Evolutionary conservation across 441 rosid genomes (phyloP).

Genomic region (Erodium moschatum): DNA sequence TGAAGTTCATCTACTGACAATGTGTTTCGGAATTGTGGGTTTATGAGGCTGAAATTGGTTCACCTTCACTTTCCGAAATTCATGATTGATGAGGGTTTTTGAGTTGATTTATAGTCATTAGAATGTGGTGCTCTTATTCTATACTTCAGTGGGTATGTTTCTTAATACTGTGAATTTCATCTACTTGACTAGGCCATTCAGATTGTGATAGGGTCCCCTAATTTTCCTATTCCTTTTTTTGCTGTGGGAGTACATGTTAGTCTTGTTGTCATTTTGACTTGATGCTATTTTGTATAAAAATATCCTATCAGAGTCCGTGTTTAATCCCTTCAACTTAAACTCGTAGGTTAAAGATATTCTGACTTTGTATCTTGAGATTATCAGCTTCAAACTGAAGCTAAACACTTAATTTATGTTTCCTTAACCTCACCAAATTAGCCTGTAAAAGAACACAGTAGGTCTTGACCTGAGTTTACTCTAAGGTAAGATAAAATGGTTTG

Average conservation of each 20-base stretch:
- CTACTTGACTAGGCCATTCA: not conserved
- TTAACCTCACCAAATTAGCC: too few relatives aligned
- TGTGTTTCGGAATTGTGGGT: not conserved
- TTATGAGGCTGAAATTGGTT: not conserved
- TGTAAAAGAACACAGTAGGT: too few relatives aligned
- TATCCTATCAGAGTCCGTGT: not conserved
- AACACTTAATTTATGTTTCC: too few relatives aligned
- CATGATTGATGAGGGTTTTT: not conserved
- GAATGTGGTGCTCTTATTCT: not conserved
- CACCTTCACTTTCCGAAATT: not conserved
- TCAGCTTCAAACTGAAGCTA: too few relatives aligned
- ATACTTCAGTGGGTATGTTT: not conserved
- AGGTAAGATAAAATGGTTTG: too few relatives aligned
- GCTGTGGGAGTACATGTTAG: not conserved
- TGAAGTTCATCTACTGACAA: not conserved
- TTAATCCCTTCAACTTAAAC: not conserved
- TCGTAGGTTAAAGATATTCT: not conserved
- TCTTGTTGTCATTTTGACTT: not conserved
- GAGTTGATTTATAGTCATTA: not conserved
- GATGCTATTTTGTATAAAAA: not conserved
- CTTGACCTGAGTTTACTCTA: too few relatives aligned
- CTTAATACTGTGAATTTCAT: not conserved
- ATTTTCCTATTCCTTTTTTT: not conserved
- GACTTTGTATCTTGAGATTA: not conserved
- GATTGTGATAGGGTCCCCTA: not conserved